Evolutionary conservation across 441 rosid species (phyloP), one percentile per base, ranked within the genome.

Genomic region (Sinapis alba): DNA sequence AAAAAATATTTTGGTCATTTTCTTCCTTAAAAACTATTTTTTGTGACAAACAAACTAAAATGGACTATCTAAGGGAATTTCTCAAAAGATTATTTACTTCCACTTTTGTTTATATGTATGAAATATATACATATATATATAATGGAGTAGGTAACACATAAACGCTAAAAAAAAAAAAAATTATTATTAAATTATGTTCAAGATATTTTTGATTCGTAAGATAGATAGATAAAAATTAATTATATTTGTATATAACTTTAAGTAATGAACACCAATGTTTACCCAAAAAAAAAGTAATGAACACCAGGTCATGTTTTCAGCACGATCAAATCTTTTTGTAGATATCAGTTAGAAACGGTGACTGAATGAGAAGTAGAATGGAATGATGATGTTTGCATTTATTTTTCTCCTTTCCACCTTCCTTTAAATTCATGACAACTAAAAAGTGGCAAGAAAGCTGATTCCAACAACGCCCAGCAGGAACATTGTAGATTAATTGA

Each of bases 361-460:
- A 45, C 45, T 45, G 15, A 32, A 34, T 24, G 56, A 63, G 71
- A 57, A 43, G 60, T 73, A 59, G 50, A 61, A 62, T 16, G 28
- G 27, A 72, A 68, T 69, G 59, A 75, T 75, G 74, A 62, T 69
- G 70, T 69, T 69, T 62, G 58, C 65, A 69, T 53, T 69, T 59
- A 65, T 27, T 8, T 21, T 30, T 15, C 21, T 8, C 5, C 32
- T 28, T 27, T 50, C 38, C 16, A 51, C 36, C 21, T 47, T 74
- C 47, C 54, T 51, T 27, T 65, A 75, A 26, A 75, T 62, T 62
- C 57, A 74, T 75, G 79, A 76, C 74, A 76, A 53, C 74, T 26
- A 62, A 51, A 68, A 76, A 69, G 65, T 69, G 36, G 59, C 68
- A 54, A 69, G 47, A 69, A 68, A 62, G 79, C 19, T 27, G 74